Base-by-base conservation (phyloP, 2,329 filamentous ascomycete genomes). In the Tolypocladium endophyticum region DNA sequence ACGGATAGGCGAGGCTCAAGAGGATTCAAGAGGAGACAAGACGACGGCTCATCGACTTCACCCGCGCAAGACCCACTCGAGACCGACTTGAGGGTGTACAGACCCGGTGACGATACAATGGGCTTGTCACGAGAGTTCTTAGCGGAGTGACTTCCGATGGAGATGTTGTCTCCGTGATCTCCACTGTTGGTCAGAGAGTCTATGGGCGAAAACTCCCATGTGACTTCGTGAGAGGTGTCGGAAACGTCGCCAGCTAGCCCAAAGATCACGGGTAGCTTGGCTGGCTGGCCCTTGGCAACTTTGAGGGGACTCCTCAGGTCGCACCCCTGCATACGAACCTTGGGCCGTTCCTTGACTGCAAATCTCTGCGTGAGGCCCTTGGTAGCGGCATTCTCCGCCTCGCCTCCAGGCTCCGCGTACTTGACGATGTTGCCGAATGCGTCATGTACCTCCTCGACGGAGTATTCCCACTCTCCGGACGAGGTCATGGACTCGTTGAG, bases 11-110 rank as follows among this genome's bases (percentile, higher is more conserved):
- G 85, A 12, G 94, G 94, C 73, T 96, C 87, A 0, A 94, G 87
- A 6, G 94, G 94, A 65, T 97, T 99, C 64, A 95, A 81, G 58
- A 99, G 78, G 61, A 96, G 80, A 72, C 93, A 97, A n/a, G 92
- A 94, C 2, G 93, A 90, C 35, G 94, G 94, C 71, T 99, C 94
- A 64, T 93, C 82, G 5, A 99, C 86, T 66, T 97, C 92, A 54
- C 94, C 94, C 39, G 85, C 80, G 69, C 94, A 99, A 61, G 86
- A 88, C 30, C 89, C 86, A 59, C 90, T 95, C 1, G 87, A 85
- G 9, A 97, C 84, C 18, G 89, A 85, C 64, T 86, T 88, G 60
- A 99, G 74, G 1, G 88, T 93, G 74, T 99, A 99, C 33, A 97
- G 81, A 55, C 95, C 94, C 35, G 91, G 85, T 39, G 87, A 84